Percentiles rank a stretch among this genome's conserved stretches.
These are phyloP conservation scores for Capsella bursapastoris DNA, from an alignment of 345 rosid genomes.

Conservation along the genomic window DNA sequence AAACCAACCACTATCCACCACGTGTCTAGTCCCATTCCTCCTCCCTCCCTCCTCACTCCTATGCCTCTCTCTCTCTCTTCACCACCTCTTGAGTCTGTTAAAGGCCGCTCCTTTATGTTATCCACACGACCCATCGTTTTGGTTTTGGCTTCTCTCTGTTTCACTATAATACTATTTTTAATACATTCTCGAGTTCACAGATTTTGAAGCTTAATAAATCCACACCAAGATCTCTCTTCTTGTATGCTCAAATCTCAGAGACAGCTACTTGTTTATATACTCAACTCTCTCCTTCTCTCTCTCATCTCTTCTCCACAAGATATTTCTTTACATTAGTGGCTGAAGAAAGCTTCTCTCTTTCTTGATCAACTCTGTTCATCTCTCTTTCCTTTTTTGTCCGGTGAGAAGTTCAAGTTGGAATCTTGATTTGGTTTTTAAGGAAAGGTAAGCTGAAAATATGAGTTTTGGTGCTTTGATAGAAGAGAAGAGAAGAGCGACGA, in stretches of 20 bases:
- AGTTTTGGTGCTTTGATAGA: slow-evolving; percentile 55
- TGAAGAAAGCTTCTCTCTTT: slow-evolving; percentile 26
- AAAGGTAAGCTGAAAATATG: slow-evolving; percentile 47
- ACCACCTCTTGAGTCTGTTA: slow-evolving; percentile 32
- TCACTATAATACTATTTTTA: neutral
- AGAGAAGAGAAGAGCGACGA: slow-evolving; percentile 47
- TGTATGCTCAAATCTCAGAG: neutral
- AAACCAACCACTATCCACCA: slow-evolving; percentile 25
- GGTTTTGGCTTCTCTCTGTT: slow-evolving; percentile 37
- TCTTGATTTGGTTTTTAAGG: slow-evolving; percentile 33
- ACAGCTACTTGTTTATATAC: slow-evolving; percentile 9
- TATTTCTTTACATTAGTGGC: neutral
- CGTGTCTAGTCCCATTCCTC: slow-evolving; percentile 66
- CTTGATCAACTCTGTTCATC: slow-evolving; percentile 17
- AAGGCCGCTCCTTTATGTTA: slow-evolving; percentile 30
- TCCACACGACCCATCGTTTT: slow-evolving; percentile 45
- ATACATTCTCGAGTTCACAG: slow-evolving; percentile 41
- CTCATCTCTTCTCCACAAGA: slow-evolving; percentile 11
- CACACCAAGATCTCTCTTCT: slow-evolving; percentile 25
- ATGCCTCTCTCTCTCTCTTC: slow-evolving; percentile 21
- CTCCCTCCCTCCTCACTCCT: too few relatives aligned
- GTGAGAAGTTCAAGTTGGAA: neutral
- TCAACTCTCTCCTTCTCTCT: neutral
- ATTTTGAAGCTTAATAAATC: slow-evolving; percentile 28
- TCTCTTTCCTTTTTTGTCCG: neutral